Evolutionary conservation across 2,329 filamentous ascomycete species (phyloP).

Genomic region (Thielaviopsis punctulata): DNA sequence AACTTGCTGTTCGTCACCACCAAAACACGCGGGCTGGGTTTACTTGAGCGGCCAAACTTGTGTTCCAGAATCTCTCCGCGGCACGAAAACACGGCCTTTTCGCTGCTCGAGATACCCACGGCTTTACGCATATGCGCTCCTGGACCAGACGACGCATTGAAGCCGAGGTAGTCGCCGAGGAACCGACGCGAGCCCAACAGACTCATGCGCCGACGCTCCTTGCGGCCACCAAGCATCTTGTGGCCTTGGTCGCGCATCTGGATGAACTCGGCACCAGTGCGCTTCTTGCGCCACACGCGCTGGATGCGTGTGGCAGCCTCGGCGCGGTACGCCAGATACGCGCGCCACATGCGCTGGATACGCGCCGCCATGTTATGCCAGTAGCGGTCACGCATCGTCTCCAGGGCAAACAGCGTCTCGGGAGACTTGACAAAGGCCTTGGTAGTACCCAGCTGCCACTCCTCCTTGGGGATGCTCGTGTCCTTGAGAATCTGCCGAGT

Average conservation of each 20-base stretch:
- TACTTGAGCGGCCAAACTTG: constrained; percentile 93
- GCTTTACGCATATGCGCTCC: constrained; percentile 66
- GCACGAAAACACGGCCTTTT: constrained; percentile 75
- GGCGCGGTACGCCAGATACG: constrained; percentile 79
- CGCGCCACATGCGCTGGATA: constrained; percentile 93
- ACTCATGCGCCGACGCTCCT: constrained; percentile 83
- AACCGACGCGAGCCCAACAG: constrained; percentile 81
- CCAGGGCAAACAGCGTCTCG: constrained; percentile 87
- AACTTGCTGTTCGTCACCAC: constrained; percentile 74
- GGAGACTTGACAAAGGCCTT: constrained; percentile 98
- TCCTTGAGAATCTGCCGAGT: constrained; percentile 89
- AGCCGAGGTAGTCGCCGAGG: constrained; percentile 83
- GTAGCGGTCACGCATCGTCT: constrained; percentile 94
- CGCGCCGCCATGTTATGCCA: constrained; percentile 99
- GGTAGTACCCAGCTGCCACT: constrained; percentile 91
- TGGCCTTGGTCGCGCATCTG: constrained; percentile 81
- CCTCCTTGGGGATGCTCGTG: constrained; percentile 83
- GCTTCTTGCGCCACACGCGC: constrained; percentile 86
- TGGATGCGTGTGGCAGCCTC: constrained; percentile 92
- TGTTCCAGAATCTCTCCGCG: constrained; percentile 78
- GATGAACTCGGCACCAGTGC: constrained; percentile 74
- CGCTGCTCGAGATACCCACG: constrained; percentile 52
- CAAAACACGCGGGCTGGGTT: constrained; percentile 70
- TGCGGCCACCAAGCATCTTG: constrained; percentile 61
- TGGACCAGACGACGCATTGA: constrained; percentile 63